Conservation (phyloP, 2,329 filamentous ascomycete genomes). For the Fusarium sp. region DNA sequence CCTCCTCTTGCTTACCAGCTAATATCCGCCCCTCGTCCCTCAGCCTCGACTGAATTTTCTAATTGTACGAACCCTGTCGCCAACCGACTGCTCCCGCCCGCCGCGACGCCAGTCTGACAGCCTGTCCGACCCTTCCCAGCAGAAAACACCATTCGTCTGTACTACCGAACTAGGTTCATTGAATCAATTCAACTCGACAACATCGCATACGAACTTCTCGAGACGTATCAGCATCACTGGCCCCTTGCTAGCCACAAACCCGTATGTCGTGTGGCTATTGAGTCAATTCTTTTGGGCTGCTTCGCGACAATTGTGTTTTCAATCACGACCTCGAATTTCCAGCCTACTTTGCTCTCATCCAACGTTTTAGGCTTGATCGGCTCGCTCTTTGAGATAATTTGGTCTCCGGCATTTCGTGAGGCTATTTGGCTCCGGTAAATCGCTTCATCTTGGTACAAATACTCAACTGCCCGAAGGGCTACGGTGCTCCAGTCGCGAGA, state of each 20-base stretch:
- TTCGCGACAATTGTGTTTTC: slow-evolving; percentile 21
- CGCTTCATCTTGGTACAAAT: slow-evolving; percentile 33
- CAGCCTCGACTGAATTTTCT: slow-evolving; percentile 35
- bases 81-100: slow-evolving; percentile 28
- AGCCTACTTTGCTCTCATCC: neutral
- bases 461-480: slow-evolving; percentile 52
- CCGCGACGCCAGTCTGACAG: slow-evolving; percentile 31
- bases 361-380: neutral
- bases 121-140: slow-evolving; percentile 31
- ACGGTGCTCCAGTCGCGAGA: slow-evolving; percentile 68
- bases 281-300: slow-evolving; percentile 15
- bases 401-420: slow-evolving; percentile 33
- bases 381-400: slow-evolving; percentile 2
- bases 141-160: slow-evolving; percentile 28
- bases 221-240: neutral
- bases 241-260: neutral
- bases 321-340: neutral
- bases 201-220: slow-evolving; percentile 8
- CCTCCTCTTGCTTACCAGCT: slow-evolving; percentile 15
- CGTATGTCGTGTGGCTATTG: slow-evolving; percentile 33
- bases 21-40: slow-evolving; percentile 14
- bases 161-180: slow-evolving; percentile 23
- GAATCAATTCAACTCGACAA: slow-evolving; percentile 17
- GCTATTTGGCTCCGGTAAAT: slow-evolving; percentile 10
- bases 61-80: slow-evolving; percentile 32